phyloP scores from a whole-genome alignment of 1,284 basidiomycete species.

The Schizopora paradoxa region DNA sequence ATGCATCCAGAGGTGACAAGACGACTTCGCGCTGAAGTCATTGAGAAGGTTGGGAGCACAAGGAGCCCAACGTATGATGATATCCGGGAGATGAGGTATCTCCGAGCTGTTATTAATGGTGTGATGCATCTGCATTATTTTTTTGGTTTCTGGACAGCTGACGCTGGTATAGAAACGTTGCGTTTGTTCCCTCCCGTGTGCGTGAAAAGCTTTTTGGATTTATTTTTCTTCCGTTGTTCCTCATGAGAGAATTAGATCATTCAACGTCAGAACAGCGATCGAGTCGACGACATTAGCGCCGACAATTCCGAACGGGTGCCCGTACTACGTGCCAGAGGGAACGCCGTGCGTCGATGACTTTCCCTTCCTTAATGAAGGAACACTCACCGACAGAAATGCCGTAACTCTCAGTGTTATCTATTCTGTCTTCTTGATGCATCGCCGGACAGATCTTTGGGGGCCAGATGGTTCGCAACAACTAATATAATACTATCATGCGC shows the following conservation, averaged over 20 bases:
- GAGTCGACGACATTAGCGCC: slow-evolving; percentile 10
- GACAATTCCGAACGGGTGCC: slow-evolving; percentile 4
- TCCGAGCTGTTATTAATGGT: slow-evolving; percentile 31
- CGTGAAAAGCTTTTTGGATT: too few species aligned
- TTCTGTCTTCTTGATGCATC: slow-evolving; percentile 32
- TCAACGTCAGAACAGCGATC: slow-evolving; percentile 26
- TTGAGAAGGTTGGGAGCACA: slow-evolving; percentile 12
- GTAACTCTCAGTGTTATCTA: slow-evolving; percentile 29
- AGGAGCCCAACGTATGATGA: slow-evolving; percentile 16
- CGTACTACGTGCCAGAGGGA: slow-evolving; percentile 14
- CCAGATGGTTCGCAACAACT: slow-evolving; percentile 31
- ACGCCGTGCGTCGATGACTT: neutral
- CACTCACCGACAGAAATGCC: neutral
- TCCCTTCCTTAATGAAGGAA: neutral
- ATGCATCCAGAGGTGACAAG: slow-evolving; percentile 26
- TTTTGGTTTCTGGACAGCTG: too few species aligned
- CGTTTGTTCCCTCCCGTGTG: slow-evolving; percentile 19
- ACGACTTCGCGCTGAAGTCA: slow-evolving; percentile 19
- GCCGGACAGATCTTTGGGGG: slow-evolving; percentile 35
- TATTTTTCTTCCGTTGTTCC: slow-evolving; percentile 27
- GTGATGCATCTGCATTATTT: too few species aligned
- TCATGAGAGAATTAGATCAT: slow-evolving; percentile 22
- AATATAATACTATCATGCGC: too few species aligned
- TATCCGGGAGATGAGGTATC: slow-evolving; percentile 24
- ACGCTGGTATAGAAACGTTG: slow-evolving; percentile 19